Evolutionary conservation across 129 eudicot species (phyloP), one percentile per base, ranked within the genome.

Genomic region (Artemisia annua): DNA sequence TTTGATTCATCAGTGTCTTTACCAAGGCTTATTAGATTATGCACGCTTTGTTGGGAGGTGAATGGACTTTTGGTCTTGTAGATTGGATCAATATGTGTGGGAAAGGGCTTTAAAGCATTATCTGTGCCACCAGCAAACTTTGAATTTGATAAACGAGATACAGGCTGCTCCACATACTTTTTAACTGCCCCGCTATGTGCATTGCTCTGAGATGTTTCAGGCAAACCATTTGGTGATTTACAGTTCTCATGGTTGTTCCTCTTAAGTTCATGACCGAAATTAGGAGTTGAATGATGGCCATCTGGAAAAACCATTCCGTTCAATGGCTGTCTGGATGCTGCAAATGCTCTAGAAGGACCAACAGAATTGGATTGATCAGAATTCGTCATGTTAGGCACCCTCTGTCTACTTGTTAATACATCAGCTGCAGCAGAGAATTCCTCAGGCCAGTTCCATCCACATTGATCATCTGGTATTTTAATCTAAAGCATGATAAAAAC

Each of bases 371-470:
- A 78, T 28, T 57, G 63, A 48, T 70, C 72, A 63, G 78, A 67
- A 69, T 53, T 74, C 4, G 80, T 61, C 56, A 60, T 32, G 63
- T 71, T 66, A 67, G 80, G 67, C 15, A 63, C 73, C 30, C 79
- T 69, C 14, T 64, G 72, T 19, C 54, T 75, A 54, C 66, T 74
- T 63, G 69, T 80, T 65, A 59, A 58, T 61, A 46, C 49, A 30
- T 78, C 84, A 80, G 87, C 71, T 66, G 81, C 48, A 55, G 80
- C 59, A 76, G 90, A 82, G 57, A 74, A 73, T 77, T 79, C 92
- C 75, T 89, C 87, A 62, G 91, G 89, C 96, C 96, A 89, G 78
- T 86, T 82, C 96, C 96, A 89, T 84, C 92, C 91, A 73, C 66
- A 66, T 48, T 82, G 86, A 73, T 87, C 91, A 70, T 82, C 96